Conservation (phyloP, 306 rosid genomes). For the Vicia sativa region DNA sequence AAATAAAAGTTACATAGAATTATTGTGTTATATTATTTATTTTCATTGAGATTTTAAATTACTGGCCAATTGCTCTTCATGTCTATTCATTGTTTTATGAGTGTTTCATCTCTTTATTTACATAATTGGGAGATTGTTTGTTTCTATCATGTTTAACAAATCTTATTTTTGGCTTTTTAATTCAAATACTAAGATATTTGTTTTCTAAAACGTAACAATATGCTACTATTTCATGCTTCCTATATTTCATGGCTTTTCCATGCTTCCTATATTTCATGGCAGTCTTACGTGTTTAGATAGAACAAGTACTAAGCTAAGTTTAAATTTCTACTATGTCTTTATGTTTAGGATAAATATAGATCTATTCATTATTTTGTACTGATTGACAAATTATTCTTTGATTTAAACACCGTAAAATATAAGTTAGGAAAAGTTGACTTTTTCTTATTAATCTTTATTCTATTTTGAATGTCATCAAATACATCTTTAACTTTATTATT, state of each 20-base stretch:
- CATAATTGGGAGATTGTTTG: neutral
- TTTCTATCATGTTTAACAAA: neutral
- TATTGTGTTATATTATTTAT: neutral
- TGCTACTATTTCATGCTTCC: neutral
- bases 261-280: neutral
- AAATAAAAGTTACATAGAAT: conserved; percentile 39
- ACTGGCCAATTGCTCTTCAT: neutral
- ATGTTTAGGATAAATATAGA: no score
- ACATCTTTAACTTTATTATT: no score
- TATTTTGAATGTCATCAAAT: no score
- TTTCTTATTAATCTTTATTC: no score
- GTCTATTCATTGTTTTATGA: conserved; percentile 1
- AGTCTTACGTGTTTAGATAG: neutral
- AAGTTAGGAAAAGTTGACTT: no score
- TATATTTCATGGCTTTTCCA: neutral
- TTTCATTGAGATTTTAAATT: neutral
- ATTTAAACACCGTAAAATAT: no score
- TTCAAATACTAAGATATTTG: neutral
- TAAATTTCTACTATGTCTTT: no score
- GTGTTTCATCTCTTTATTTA: conserved; percentile 16
- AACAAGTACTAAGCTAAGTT: neutral
- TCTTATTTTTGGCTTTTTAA: neutral
- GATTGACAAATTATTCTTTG: no score
- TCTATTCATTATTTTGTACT: no score
- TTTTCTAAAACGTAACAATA: neutral